Base-by-base conservation (phyloP, 139 green algal genomes). In the Pseudopediastrum boryanum region DNA sequence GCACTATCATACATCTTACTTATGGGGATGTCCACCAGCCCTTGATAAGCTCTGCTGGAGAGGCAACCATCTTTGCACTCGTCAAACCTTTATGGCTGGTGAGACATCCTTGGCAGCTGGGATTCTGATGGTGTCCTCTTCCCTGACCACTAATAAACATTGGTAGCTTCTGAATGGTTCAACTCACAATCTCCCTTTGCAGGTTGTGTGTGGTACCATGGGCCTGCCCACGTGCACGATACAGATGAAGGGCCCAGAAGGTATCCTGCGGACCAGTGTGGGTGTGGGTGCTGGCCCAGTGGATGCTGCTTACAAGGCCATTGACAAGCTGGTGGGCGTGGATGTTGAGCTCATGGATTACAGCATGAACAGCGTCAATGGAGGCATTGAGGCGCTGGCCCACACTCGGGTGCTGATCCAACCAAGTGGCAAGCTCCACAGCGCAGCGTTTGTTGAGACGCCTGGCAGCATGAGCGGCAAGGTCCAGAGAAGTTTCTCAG, bases 121-220 rank as follows among this genome's bases (percentile, higher is more conserved):
- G n/a, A n/a, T n/a, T n/a, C n/a, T n/a, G n/a, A n/a, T n/a, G n/a
- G n/a, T n/a, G n/a, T n/a, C n/a, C n/a, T n/a, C n/a, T n/a, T n/a
- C n/a, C n/a, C n/a, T n/a, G n/a, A n/a, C n/a, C n/a, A n/a, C n/a
- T n/a, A n/a, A n/a, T n/a, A n/a, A n/a, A n/a, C n/a, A n/a, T n/a
- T n/a, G n/a, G n/a, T n/a, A n/a, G n/a, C n/a, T n/a, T n/a, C n/a
- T n/a, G n/a, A n/a, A n/a, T n/a, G n/a, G n/a, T n/a, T n/a, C n/a
- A n/a, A n/a, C n/a, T n/a, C n/a, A n/a, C n/a, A n/a, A n/a, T n/a
- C n/a, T n/a, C 46, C 13, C 46, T 33, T n/a, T 43, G 62, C 83
- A 95, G 87, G 95, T 98, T 50, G 94, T 99, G 29, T 98, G 95
- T 80, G 96, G 96, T 44, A 98, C 92, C n/a, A 94, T 96, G 92